Percentiles rank a stretch among this genome's conserved stretches.
phyloP scores from a whole-genome alignment of 129 eudicot genomes.

The Flaveria robusta region DNA sequence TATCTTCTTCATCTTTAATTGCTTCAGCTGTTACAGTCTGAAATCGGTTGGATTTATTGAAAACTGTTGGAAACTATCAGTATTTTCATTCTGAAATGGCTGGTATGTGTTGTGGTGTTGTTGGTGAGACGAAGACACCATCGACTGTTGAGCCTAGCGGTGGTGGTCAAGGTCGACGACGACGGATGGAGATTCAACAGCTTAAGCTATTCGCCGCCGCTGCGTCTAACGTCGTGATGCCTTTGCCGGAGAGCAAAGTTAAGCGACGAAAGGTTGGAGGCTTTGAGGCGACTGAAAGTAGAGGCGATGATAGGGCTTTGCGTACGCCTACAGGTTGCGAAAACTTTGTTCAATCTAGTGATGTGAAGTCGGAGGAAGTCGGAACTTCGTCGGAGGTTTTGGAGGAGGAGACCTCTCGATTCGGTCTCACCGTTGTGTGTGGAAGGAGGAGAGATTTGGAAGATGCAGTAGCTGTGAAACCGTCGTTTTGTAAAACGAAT shows the following conservation, averaged over 20 bases:
- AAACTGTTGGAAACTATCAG: too few species aligned
- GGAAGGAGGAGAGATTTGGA: slow-evolving; percentile 98
- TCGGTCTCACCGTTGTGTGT: slow-evolving; percentile 82
- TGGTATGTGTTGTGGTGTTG: slow-evolving; percentile 77
- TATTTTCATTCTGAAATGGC: slow-evolving; percentile 45
- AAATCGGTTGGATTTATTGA: background rate
- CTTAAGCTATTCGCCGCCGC: slow-evolving; percentile 58
- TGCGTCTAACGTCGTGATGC: slow-evolving; percentile 48
- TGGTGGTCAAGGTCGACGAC: slow-evolving; percentile 52
- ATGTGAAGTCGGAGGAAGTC: background rate
- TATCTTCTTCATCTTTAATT: slow-evolving; percentile 3
- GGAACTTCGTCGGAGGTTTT: slow-evolving; percentile 3
- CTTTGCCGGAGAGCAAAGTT: slow-evolving; percentile 22
- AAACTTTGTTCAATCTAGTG: slow-evolving; percentile 1
- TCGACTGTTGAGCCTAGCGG: slow-evolving; percentile 62
- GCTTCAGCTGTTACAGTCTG: background rate
- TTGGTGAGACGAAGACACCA: slow-evolving; percentile 67
- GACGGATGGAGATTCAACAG: slow-evolving; percentile 74
- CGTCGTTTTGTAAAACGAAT: slow-evolving; percentile 49
- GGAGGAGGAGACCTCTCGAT: slow-evolving; percentile 49
- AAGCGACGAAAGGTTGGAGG: slow-evolving; percentile 53
- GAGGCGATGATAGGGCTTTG: too few species aligned
- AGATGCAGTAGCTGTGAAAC: slow-evolving; percentile 85
- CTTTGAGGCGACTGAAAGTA: background rate
- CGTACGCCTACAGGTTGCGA: background rate